Base-by-base conservation (phyloP, 2,329 filamentous ascomycete species). In the Calonectria crousiana region DNA sequence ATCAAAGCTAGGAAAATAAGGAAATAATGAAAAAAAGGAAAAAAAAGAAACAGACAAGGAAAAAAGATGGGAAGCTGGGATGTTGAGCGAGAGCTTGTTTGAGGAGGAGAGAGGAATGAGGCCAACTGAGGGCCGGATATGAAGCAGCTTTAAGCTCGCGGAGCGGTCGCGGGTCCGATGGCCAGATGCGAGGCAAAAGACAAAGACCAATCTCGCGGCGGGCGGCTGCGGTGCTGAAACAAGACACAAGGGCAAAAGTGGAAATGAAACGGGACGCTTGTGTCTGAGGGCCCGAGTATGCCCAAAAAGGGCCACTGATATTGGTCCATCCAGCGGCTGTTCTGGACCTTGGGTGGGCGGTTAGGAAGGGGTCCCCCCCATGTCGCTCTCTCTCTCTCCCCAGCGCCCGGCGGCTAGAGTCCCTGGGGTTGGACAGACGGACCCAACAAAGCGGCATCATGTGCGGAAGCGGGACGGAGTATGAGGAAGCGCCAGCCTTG, bases 301-400 rank as follows among this genome's bases (percentile, higher is more conserved):
- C 78, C 76, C 80, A 75, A 76, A 82, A 86, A 78, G 83, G 84
- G 83, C 83, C 82, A 82, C 84, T 84, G 85, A 88, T 86, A 90
- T 90, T 91, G 89, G 89, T 85, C 86, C 82, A 80, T 78, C 76
- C 74, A 85, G 87, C 86, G 86, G 86, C 83, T 88, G 86, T 89
- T 89, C 84, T 88, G 84, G 58, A 83, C 8, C 44, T 47, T 13
- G 41, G 47, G 23, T 72, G 78, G 80, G 80, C 79, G 79, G 79
- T 78, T 80, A 81, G 75, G 65, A 28, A 51, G 60, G 69, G 56
- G 53, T 23, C 60, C 38, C 64, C 44, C 49, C 44, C 44, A 23
- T 47, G 44, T 47, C 44, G 44, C 9, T 10, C 8, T 6, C 9
- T 32, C 9, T 32, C 32, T 32, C 9, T 32, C 34, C 34, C 64